Base-by-base conservation (phyloP, 371 early-diverging fungal species). In the Actinomucor elegans region DNA sequence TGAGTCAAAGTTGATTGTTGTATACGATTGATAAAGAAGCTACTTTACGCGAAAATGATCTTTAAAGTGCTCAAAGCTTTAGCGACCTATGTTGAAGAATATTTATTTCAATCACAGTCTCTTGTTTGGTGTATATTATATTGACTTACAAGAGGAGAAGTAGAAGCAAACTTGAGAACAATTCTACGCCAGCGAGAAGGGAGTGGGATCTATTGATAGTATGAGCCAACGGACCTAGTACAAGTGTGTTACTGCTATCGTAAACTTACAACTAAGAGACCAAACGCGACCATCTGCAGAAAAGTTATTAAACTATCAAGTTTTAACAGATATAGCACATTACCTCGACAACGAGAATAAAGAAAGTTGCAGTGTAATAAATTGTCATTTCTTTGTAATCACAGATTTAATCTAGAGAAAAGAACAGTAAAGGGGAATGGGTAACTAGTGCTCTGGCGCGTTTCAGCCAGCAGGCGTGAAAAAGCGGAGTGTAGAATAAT, bases 181-280 rank as follows among this genome's bases (percentile, higher is more conserved):
- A 69, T 75, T 47, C 79, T 66, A 63, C 85, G 75, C 84, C 84
- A 83, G 32, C 71, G 75, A 46, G 69, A 73, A 26, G 85, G 85
- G 36, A 85, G 61, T n/a, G 85, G 85, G 20, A 83, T 51, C 85
- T 84, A 51, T n/a, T 45, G 17, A 31, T 6, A 7, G 17, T 27
- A 24, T 15, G 14, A 21, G 8, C 8, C 5, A 27, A n/a, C n/a
- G 43, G 43, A 24, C 23, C 26, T 15, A 21, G 21, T 7, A 40
- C 6, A 11, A n/a, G 4, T 26, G 15, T 3, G 11, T 18, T 38
- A 14, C 14, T 32, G 6, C 9, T 36, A 27, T 27, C 18, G 33
- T 15, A 40, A 18, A 31, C 64, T 59, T 67, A 71, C 69, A 48
- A 77, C 68, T 46, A 82, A 61, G 24, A 80, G 51, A 53, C 82